Evolutionary conservation across 2,329 filamentous ascomycete genomes (phyloP).

Genomic region (Aschersonia sp.): DNA sequence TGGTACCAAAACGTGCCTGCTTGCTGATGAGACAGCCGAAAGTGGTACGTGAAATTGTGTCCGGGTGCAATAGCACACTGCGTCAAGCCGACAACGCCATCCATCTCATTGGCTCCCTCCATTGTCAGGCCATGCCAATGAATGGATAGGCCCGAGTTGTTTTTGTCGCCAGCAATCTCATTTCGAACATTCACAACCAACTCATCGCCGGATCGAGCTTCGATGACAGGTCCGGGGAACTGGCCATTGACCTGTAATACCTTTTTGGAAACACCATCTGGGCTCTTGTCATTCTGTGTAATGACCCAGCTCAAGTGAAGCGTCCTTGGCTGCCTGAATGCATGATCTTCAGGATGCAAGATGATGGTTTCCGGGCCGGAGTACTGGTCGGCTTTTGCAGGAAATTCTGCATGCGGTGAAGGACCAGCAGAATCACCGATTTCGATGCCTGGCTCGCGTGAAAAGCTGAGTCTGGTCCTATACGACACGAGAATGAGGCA

Average conservation of each 20-base stretch:
- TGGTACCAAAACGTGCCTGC: constrained; percentile 49
- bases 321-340: constrained; percentile 18
- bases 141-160: constrained; percentile 29
- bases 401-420: neutral
- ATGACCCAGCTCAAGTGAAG: constrained; percentile 22
- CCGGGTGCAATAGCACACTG: constrained; percentile 47
- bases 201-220: constrained; percentile 27
- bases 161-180: constrained; percentile 10
- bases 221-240: constrained; percentile 27
- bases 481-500: neutral
- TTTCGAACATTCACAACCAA: constrained; percentile 26
- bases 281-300: constrained; percentile 19
- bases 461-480: neutral
- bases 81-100: constrained; percentile 46
- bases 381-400: neutral
- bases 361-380: constrained; percentile 2
- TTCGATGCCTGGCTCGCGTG: too few species aligned
- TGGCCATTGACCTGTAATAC: constrained; percentile 35
- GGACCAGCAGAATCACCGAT: neutral
- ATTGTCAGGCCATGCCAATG: constrained; percentile 60
- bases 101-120: constrained; percentile 42
- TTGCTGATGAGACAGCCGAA: constrained; percentile 36
- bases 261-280: constrained; percentile 34
- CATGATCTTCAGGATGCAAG: constrained; percentile 27
- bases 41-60: constrained; percentile 34